Conservation (phyloP, 2,329 filamentous ascomycete species). For the Bertia moriformis region DNA sequence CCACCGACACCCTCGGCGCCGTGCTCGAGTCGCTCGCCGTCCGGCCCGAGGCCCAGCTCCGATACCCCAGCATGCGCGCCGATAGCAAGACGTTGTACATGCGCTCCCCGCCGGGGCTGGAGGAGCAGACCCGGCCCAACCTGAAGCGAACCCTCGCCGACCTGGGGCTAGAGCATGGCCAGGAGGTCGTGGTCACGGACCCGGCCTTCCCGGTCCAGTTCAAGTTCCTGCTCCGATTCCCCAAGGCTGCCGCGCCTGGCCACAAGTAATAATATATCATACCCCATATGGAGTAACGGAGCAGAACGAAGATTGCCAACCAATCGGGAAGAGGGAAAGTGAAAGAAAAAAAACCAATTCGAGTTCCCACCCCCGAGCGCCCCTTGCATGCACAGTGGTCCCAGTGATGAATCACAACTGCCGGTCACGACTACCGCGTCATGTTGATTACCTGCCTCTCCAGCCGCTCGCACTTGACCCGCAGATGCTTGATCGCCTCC, state of each 20-base stretch:
- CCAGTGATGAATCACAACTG: no score
- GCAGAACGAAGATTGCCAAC: no score
- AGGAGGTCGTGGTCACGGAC: constrained; percentile 85
- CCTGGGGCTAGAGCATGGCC: constrained; percentile 62
- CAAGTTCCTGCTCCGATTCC: constrained; percentile 28
- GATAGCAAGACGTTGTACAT: constrained; percentile 82
- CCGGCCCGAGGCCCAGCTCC: constrained; percentile 78
- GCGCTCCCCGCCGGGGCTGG: constrained; percentile 66
- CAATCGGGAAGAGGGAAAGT: no score
- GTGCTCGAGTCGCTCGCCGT: constrained; percentile 74
- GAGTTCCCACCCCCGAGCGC: no score
- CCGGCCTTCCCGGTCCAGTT: constrained; percentile 64
- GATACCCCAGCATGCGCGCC: constrained; percentile 72
- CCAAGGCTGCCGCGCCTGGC: not conserved
- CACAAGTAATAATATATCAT: no score
- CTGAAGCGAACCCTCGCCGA: constrained; percentile 56
- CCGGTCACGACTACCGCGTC: constrained; percentile 25
- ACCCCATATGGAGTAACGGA: not conserved
- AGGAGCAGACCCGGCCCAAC: constrained; percentile 74
- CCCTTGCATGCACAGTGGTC: no score
- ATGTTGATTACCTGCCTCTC: constrained; percentile 57
- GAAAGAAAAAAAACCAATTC: no score
- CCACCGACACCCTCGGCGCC: constrained; percentile 61
- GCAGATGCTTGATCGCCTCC: constrained; percentile 72
- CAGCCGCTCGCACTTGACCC: constrained; percentile 65